Percentiles rank a stretch among this genome's conserved stretches.
These are phyloP conservation scores for Ogataea pignaliae DNA, from an alignment of 805 yeast genomes.

Conservation along the genomic window DNA sequence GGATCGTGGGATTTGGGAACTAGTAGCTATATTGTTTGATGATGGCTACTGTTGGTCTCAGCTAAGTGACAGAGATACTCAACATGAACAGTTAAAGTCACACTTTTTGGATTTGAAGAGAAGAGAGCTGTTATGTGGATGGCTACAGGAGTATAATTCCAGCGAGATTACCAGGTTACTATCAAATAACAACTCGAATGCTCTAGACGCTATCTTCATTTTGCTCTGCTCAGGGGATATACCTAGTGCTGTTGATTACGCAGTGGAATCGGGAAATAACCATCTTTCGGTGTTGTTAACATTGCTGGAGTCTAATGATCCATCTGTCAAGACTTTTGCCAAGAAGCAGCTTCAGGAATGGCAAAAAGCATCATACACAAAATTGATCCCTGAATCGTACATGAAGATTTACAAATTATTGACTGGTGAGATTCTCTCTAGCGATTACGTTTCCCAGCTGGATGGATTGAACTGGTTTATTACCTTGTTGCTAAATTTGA, in stretches of 20 bases:
- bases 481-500: constrained; percentile 53
- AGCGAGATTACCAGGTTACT: constrained; percentile 31
- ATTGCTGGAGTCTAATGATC: constrained; percentile 66
- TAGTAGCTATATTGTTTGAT: constrained; percentile 64
- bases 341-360: constrained; percentile 60
- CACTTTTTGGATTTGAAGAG: constrained; percentile 28
- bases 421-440: constrained; percentile 42
- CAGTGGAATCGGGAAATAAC: constrained; percentile 55
- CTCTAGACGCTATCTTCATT: constrained; percentile 48
- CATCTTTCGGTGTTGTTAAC: constrained; percentile 72
- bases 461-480: constrained; percentile 62
- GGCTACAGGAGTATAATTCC: constrained; percentile 51
- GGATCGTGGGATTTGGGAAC: constrained; percentile 41
- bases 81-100: constrained; percentile 4
- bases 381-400: constrained; percentile 48
- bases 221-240: constrained; percentile 52
- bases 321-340: constrained; percentile 52
- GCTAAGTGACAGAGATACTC: constrained; percentile 5
- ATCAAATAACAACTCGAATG: constrained; percentile 27
- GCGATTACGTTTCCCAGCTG: constrained; percentile 29
- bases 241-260: constrained; percentile 55
- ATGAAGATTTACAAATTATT: constrained; percentile 61
- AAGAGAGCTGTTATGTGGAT: constrained; percentile 44
- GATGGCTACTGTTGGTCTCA: constrained; percentile 19
- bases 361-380: constrained; percentile 40